Conservation (phyloP, 2,329 filamentous ascomycete genomes). For the Aspergillus neotritici region DNA sequence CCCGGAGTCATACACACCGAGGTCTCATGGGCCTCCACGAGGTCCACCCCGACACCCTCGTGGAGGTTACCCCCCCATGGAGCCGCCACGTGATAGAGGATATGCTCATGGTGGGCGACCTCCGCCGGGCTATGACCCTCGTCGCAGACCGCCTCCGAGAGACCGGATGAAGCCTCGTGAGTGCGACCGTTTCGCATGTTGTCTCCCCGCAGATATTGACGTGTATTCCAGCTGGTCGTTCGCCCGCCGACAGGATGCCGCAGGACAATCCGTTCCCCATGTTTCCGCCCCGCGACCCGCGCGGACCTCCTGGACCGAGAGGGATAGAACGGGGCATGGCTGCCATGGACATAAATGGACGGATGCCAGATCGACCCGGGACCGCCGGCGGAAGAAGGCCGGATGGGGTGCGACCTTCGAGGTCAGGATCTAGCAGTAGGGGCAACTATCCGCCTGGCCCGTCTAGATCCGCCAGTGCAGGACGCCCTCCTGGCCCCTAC, state of each 20-base stretch:
- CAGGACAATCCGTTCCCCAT: slow-evolving; percentile 50
- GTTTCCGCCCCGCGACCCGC: slow-evolving; percentile 27
- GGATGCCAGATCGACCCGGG: slow-evolving; percentile 29
- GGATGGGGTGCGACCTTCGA: slow-evolving; percentile 23
- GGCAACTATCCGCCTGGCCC: slow-evolving; percentile 18
- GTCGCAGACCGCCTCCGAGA: slow-evolving; percentile 26
- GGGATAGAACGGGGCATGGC: slow-evolving; percentile 36
- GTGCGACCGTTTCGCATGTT: slow-evolving; percentile 9
- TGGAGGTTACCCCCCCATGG: slow-evolving; percentile 22
- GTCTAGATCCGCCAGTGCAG: slow-evolving; percentile 23
- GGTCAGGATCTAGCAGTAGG: slow-evolving; percentile 21
- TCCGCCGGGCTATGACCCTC: slow-evolving; percentile 20
- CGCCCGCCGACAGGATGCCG: slow-evolving; percentile 32
- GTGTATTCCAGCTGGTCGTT: slow-evolving; percentile 20
- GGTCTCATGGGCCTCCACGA: slow-evolving; percentile 22
- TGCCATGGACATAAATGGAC: slow-evolving; percentile 34
- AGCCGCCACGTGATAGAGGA: slow-evolving; percentile 13
- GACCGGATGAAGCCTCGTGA: slow-evolving; percentile 31
- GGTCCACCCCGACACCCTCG: slow-evolving; percentile 29
- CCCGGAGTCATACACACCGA: slow-evolving; percentile 20
- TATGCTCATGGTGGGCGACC: slow-evolving; percentile 24
- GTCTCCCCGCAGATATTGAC: slow-evolving; percentile 5
- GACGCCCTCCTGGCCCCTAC: slow-evolving; percentile 22
- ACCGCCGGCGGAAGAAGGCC: slow-evolving; percentile 35
- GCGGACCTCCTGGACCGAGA: slow-evolving; percentile 20